Base-by-base conservation (phyloP, 1,284 basidiomycete species). In the Taiwanofungus camphoratus region DNA sequence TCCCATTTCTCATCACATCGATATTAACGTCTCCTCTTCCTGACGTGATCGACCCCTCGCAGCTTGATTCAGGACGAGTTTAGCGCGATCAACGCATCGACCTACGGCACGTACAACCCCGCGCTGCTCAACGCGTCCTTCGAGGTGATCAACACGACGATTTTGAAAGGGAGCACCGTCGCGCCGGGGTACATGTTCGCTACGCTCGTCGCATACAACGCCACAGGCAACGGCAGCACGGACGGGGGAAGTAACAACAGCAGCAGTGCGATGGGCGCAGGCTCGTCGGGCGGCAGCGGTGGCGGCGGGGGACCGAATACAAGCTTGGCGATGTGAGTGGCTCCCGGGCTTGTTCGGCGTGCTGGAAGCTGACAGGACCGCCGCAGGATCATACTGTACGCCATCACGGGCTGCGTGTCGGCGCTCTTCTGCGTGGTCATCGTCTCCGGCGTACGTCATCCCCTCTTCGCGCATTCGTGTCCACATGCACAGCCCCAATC, bases 361-460 rank as follows among this genome's bases (percentile, higher is more conserved):
- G 31, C 31, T 34, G 13, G 26, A 26, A 33, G 23, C 36, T 27
- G 27, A 11, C 9, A 43, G 44, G 38, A 12, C 31, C 19, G 52
- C 23, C 8, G 11, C 33, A 87, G 86, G 88, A 88, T 92, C 49
- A 78, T 92, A 18, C 71, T 94, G 12, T 95, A 94, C 59, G 79
- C 82, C 4, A 88, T 92, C 47, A 91, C 89, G 0, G 90, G 89
- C 8, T 82, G 84, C 44, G 84, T 92, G 40, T 88, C 88, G 27
- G 79, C 80, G 11, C 68, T 92, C 20, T 89, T 95, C 62, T 82
- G 81, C 55, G 66, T 83, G 23, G 82, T 93, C 51, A 87, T 94
- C 51, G 65, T 89, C 15, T 84, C 85, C 22, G 91, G 91, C 12
- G 87, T 86, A 62, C 46, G 81, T 66, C 12, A 27, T 19, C 15